These are phyloP conservation scores for Ascochyta pisi DNA, from an alignment of 2,329 filamentous ascomycete species.

Conservation along the genomic window DNA sequence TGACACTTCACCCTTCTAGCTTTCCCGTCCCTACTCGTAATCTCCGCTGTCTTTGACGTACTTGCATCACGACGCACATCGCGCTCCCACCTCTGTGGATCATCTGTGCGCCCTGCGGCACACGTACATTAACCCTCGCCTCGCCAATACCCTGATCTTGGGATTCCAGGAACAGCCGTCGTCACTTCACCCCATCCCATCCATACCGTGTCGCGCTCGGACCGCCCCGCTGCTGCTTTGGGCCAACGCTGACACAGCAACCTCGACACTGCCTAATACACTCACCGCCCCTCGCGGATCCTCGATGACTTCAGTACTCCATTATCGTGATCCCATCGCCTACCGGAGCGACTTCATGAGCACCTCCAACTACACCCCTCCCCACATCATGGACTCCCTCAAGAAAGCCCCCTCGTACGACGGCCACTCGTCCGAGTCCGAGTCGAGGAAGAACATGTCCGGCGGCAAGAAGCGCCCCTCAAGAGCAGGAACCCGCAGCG, in stretches of 20 bases:
- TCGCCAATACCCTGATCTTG: constrained; percentile 31
- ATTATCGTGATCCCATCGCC: constrained; percentile 48
- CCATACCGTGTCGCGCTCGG: constrained; percentile 37
- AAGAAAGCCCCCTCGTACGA: constrained; percentile 49
- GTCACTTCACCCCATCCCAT: constrained; percentile 28
- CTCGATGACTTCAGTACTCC: constrained; percentile 52
- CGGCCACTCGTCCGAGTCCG: constrained; percentile 49
- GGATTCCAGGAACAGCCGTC: constrained; percentile 31
- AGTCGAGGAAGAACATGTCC: constrained; percentile 46
- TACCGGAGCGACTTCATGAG: constrained; percentile 50
- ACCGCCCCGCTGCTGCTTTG: constrained; percentile 19
- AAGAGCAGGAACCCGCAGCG: constrained; percentile 63
- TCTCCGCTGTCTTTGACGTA: constrained; percentile 22
- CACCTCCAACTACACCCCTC: constrained; percentile 42
- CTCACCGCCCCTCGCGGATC: constrained; percentile 45
- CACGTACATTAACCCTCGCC: constrained; percentile 35
- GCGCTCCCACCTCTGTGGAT: constrained; percentile 27
- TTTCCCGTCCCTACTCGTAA: constrained; percentile 23
- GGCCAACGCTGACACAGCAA: constrained; percentile 44
- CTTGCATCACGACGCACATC: constrained; percentile 20
- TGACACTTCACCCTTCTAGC: constrained; percentile 22
- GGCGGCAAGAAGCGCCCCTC: constrained; percentile 58
- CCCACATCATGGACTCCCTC: constrained; percentile 47
- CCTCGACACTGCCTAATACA: constrained; percentile 36
- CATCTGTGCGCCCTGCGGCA: constrained; percentile 32